A percentile compares a stretch with the other conserved stretches of the same genome.
These are phyloP conservation scores for Calonectria pteridis DNA, from an alignment of 2,329 filamentous ascomycete species.

Conservation along the genomic window DNA sequence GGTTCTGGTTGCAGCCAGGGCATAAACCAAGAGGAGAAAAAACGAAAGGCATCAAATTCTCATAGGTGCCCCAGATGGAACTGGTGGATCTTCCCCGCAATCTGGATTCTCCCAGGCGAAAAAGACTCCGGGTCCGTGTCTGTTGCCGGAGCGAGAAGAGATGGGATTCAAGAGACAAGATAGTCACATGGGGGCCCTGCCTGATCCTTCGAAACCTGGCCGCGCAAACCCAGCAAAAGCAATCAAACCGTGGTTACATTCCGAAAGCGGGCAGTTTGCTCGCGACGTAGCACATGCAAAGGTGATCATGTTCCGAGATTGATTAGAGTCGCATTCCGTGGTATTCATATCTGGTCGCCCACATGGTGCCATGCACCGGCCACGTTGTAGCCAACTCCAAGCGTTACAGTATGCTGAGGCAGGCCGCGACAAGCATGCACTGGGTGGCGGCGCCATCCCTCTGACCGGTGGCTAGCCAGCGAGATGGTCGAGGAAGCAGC, in stretches of 20 bases:
- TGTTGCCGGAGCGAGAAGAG: neutral
- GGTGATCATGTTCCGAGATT: slow-evolving; percentile 6
- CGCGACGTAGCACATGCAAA: slow-evolving; percentile 20
- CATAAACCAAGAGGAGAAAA: slow-evolving; percentile 19
- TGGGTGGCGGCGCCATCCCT: slow-evolving; percentile 36
- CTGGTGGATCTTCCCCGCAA: slow-evolving; percentile 34
- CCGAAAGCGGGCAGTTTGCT: neutral
- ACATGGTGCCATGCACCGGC: slow-evolving; percentile 19
- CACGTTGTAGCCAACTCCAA: slow-evolving; percentile 23
- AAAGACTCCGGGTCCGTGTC: slow-evolving; percentile 4
- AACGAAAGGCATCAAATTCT: slow-evolving; percentile 6
- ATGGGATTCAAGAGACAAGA: neutral
- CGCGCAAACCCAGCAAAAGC: slow-evolving; percentile 25
- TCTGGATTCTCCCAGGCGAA: slow-evolving; percentile 31
- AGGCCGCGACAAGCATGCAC: neutral
- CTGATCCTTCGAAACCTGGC: slow-evolving; percentile 18
- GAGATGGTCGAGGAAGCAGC: slow-evolving; percentile 28
- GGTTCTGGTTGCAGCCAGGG: neutral
- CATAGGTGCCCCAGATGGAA: slow-evolving; percentile 23
- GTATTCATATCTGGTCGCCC: slow-evolving; percentile 3
- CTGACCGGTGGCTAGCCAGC: slow-evolving; percentile 24
- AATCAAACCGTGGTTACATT: neutral
- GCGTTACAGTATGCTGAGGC: neutral
- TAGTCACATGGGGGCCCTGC: slow-evolving; percentile 23
- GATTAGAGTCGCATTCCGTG: slow-evolving; percentile 2